Evolutionary conservation across 257 asterid genomes (phyloP).

Genomic region (Ilex asprella): DNA sequence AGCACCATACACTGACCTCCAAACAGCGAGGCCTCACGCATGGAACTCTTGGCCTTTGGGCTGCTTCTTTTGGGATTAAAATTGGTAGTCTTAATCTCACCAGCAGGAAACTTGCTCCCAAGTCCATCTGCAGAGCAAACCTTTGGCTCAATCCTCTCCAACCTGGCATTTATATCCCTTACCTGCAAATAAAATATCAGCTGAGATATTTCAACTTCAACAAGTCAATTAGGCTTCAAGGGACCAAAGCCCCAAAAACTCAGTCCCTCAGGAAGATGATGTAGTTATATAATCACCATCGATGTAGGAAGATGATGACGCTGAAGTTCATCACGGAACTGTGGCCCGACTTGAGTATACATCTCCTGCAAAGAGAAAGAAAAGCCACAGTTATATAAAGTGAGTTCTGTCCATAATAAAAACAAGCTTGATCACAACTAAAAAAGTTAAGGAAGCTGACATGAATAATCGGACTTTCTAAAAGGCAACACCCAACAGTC

Average conservation of each 20-base stretch:
- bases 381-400: not conserved
- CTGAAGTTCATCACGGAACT: slow-evolving; percentile 89
- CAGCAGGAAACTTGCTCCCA: slow-evolving; percentile 44
- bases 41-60: slow-evolving; percentile 76
- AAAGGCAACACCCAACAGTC: no score
- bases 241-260: no score
- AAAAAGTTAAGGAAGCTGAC: no score
- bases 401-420: no score
- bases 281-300: slow-evolving; percentile 41
- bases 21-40: slow-evolving; percentile 81
- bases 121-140: slow-evolving; percentile 60
- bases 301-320: slow-evolving; percentile 69
- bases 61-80: slow-evolving; percentile 69
- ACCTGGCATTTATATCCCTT: slow-evolving; percentile 82
- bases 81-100: slow-evolving; percentile 50
- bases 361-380: slow-evolving; percentile 57
- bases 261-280: not conserved
- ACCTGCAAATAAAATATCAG: slow-evolving; percentile 36
- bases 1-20: slow-evolving; percentile 62
- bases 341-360: slow-evolving; percentile 89
- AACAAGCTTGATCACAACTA: no score
- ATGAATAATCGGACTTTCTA: no score
- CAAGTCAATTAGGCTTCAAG: no score
- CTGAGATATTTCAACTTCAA: no score
- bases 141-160: slow-evolving; percentile 91